A percentile compares a stretch with the other conserved stretches of the same genome.
phyloP scores from a whole-genome alignment of 2,329 filamentous ascomycete genomes.

The Elsinoe fawcettii region DNA sequence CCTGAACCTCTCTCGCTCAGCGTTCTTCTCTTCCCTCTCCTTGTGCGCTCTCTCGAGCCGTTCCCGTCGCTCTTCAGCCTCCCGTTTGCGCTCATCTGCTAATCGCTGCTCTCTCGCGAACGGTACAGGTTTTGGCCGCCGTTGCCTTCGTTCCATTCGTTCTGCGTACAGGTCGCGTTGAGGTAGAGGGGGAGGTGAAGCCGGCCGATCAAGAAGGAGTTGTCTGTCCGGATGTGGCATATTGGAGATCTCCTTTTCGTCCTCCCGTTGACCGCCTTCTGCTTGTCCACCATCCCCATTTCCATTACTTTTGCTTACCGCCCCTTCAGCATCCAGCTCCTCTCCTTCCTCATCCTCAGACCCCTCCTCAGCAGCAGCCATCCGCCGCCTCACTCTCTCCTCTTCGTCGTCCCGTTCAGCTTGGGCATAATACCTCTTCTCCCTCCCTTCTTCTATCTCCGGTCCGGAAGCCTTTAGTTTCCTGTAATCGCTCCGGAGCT shows the following conservation, averaged over 20 bases:
- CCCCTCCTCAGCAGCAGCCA: conserved; percentile 18
- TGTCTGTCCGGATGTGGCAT: conserved; percentile 40
- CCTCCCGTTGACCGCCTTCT: background rate
- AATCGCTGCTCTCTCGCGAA: conserved; percentile 39
- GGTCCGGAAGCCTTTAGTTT: conserved; percentile 60
- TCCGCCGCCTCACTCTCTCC: conserved; percentile 21
- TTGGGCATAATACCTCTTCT: conserved; percentile 58
- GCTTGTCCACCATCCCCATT: background rate
- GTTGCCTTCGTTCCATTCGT: conserved; percentile 23
- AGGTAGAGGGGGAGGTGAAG: conserved; percentile 25
- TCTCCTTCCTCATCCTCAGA: background rate
- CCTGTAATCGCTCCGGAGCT: conserved; percentile 84
- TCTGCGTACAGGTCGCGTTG: conserved; percentile 17
- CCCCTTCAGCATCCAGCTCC: background rate
- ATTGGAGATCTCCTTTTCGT: conserved; percentile 25
- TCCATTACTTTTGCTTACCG: background rate
- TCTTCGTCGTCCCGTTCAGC: conserved; percentile 25
- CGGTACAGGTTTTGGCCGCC: conserved; percentile 36
- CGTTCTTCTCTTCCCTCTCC: conserved; percentile 45
- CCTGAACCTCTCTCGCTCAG: conserved; percentile 64
- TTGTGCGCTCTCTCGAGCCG: conserved; percentile 57
- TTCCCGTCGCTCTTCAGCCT: conserved; percentile 53
- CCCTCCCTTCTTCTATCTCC: conserved; percentile 76
- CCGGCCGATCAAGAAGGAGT: conserved; percentile 23
- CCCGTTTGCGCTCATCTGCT: conserved; percentile 49